Percentiles rank a stretch among this genome's conserved stretches.
phyloP scores from a whole-genome alignment of 164 flowering plant species.

The Magnolia kwangsiensis region DNA sequence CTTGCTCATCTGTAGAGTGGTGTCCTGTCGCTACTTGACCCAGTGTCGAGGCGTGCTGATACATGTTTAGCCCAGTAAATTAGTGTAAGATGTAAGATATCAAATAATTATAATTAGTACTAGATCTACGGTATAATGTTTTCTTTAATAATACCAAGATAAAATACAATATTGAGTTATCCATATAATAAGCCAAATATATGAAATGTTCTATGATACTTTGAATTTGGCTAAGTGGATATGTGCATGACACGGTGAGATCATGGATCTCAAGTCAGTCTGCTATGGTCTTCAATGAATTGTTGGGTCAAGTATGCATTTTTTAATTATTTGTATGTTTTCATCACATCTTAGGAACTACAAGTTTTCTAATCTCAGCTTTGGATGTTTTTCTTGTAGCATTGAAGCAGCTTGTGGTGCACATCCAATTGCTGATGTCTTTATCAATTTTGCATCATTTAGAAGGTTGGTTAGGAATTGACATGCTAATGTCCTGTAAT shows the following conservation, averaged over 20 bases:
- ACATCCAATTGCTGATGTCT: constrained; percentile 98
- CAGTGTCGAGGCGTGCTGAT: not conserved
- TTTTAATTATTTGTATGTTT: too few species aligned
- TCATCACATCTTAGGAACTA: not conserved
- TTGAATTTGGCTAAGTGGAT: not conserved
- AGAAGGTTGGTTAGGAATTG: constrained; percentile 54
- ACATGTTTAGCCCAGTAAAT: not conserved
- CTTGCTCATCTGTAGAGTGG: not conserved
- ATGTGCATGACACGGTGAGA: not conserved
- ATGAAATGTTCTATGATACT: not conserved
- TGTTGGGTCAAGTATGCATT: too few species aligned
- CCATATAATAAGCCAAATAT: not conserved
- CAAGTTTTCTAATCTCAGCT: not conserved
- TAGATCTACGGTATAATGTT: not conserved
- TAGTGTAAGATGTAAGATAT: not conserved
- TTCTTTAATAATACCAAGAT: not conserved
- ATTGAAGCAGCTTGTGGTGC: constrained; percentile 91
- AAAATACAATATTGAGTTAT: not conserved
- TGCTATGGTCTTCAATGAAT: not conserved
- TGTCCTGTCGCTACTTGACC: not conserved
- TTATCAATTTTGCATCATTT: constrained; percentile 94
- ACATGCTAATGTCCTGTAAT: not conserved
- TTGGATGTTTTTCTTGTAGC: constrained; percentile 39
- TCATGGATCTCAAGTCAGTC: not conserved
- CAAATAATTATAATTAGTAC: too few species aligned